Percentiles rank a stretch among this genome's conserved stretches.
Conservation (phyloP, 352 stramenopile species). For the Phytophthora meadii region DNA sequence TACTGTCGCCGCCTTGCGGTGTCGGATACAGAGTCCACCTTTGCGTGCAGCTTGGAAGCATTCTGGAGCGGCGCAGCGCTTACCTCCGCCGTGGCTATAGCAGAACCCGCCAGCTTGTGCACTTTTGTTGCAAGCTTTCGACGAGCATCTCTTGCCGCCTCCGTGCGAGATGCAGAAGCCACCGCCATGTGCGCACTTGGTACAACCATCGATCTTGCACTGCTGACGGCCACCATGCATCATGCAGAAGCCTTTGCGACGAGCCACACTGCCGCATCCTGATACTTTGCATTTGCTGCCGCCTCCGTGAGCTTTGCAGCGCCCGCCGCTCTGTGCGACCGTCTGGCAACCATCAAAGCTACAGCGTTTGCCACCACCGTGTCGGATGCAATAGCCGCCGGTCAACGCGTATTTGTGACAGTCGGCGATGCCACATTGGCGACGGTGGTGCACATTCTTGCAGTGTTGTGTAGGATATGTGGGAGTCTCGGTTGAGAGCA, state of each 20-base stretch:
- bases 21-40: conserved; percentile 80
- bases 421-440: conserved; percentile 64
- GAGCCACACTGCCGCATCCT: conserved; percentile 64
- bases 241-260: conserved; percentile 81
- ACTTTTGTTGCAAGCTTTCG: conserved; percentile 65
- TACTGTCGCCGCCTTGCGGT: conserved; percentile 51
- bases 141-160: conserved; percentile 73
- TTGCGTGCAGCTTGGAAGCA: conserved; percentile 84
- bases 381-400: conserved; percentile 75
- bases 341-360: conserved; percentile 63
- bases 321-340: conserved; percentile 78
- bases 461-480: conserved; percentile 14
- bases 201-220: conserved; percentile 78
- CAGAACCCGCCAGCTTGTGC: conserved; percentile 79
- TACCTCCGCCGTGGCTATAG: conserved; percentile 82
- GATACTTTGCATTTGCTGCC: conserved; percentile 81
- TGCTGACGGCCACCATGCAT: conserved; percentile 68
- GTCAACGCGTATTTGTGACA: conserved; percentile 75
- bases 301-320: conserved; percentile 86
- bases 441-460: conserved; percentile 48
- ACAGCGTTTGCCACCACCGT: conserved; percentile 83
- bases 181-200: conserved; percentile 77
- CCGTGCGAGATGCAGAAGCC: conserved; percentile 80
- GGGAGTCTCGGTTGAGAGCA: conserved; percentile 48
- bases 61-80: conserved; percentile 71